Conservation (phyloP, 106 monocot species). For the Phalaenopsis aphrodite region DNA sequence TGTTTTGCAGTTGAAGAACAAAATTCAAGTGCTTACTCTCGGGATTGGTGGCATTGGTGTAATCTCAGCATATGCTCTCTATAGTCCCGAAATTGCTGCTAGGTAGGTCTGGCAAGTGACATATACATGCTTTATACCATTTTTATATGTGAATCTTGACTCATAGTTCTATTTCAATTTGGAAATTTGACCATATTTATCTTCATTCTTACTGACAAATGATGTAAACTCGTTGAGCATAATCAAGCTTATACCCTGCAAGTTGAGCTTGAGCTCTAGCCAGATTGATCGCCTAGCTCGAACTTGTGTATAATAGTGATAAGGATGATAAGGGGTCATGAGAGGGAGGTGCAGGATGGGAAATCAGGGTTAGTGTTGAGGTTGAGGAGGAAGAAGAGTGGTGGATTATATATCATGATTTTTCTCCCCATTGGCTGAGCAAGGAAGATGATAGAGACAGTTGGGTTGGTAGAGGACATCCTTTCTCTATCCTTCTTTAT, state of each 20-base stretch:
- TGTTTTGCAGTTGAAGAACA: constrained; percentile 65
- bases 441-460: too few species aligned
- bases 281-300: too few species aligned
- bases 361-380: too few species aligned
- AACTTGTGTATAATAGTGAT: too few species aligned
- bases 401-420: too few species aligned
- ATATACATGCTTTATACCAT: background rate
- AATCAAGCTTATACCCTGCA: background rate
- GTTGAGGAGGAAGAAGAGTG: too few species aligned
- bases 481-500: too few species aligned
- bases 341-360: too few species aligned
- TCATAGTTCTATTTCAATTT: background rate
- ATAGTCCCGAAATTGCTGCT: constrained; percentile 75
- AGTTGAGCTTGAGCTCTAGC: too few species aligned
- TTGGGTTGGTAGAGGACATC: too few species aligned
- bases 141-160: background rate
- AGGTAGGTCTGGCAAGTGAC: constrained; percentile 42
- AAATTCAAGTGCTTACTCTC: constrained; percentile 57
- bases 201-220: background rate
- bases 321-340: too few species aligned
- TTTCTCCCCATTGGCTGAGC: too few species aligned
- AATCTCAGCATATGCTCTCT: constrained; percentile 80
- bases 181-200: background rate
- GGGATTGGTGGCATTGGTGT: constrained; percentile 81
- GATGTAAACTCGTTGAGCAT: background rate